A percentile compares a stretch with the other conserved stretches of the same genome.
phyloP scores from a whole-genome alignment of 208 protist genomes.

The Tritrichomonas musculus region DNA sequence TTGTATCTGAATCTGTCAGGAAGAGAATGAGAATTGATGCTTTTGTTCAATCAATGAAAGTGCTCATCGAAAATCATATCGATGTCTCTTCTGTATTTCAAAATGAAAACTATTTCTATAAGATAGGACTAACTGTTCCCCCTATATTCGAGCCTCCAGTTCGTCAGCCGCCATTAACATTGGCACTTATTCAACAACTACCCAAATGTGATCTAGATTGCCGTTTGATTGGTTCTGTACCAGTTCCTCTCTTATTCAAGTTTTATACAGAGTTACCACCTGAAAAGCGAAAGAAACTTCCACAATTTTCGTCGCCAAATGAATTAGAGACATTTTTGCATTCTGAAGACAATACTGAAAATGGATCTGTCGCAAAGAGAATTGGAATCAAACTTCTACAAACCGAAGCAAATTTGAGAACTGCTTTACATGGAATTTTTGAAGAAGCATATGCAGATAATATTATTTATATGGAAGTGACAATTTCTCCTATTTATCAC shows the following conservation, averaged over 20 bases:
- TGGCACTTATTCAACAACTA: background rate
- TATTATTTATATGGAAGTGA: background rate
- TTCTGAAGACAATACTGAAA: too few species aligned
- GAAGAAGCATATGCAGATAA: background rate
- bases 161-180: background rate
- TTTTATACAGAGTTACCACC: background rate
- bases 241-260: background rate
- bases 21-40: background rate
- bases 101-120: background rate
- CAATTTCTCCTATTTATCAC: background rate
- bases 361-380: background rate
- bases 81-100: background rate
- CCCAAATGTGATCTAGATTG: background rate
- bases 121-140: background rate
- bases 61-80: background rate
- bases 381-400: background rate
- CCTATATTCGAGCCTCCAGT: background rate
- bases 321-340: background rate
- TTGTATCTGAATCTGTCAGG: background rate
- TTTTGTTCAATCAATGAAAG: background rate
- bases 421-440: background rate
- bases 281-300: background rate
- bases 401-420: background rate
- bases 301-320: background rate
- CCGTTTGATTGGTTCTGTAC: background rate